These are phyloP conservation scores for Salicornia ramosissima DNA, from an alignment of 148 eudicot species.

Conservation along the genomic window DNA sequence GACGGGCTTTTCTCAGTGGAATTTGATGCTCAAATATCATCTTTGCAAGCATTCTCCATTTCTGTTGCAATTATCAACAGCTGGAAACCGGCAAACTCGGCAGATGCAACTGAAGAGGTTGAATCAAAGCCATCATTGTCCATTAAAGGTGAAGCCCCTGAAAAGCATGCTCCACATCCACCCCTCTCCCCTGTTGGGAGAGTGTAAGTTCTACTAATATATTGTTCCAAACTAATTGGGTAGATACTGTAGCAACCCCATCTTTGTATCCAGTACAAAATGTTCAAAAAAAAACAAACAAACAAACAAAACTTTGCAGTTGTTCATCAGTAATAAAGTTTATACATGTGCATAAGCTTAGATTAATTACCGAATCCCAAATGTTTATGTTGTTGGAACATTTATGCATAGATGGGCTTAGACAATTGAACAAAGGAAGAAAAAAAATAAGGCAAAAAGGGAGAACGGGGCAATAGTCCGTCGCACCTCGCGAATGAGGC, in stretches of 20 bases:
- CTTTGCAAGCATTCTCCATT: constrained; percentile 69
- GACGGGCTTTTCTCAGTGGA: constrained; percentile 65
- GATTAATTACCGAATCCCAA: not conserved
- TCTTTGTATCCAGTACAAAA: constrained; percentile 13
- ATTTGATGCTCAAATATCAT: constrained; percentile 50
- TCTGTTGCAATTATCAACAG: constrained; percentile 55
- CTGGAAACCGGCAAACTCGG: constrained; percentile 30
- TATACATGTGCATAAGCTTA: constrained; percentile 22
- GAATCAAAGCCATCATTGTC: constrained; percentile 18
- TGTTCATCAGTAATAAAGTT: constrained; percentile 10
- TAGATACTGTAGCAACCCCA: not conserved
- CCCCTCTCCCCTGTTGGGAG: constrained; percentile 78
- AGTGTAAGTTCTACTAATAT: constrained; percentile 30
- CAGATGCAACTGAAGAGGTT: constrained; percentile 19
- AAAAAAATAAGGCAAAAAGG: too few species aligned
- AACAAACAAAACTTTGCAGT: not conserved
- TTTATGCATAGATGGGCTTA: too few species aligned
- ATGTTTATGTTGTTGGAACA: not conserved
- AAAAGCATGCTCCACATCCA: constrained; percentile 42
- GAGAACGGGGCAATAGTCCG: too few species aligned
- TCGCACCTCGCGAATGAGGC: too few species aligned
- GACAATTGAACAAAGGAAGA: too few species aligned
- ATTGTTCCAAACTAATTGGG: not conserved
- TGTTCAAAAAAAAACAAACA: too few species aligned
- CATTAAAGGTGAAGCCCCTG: constrained; percentile 28